Percentiles rank a stretch among this genome's conserved stretches.
phyloP scores from a whole-genome alignment of 257 asterid species.

The Mitragyna speciosa region DNA sequence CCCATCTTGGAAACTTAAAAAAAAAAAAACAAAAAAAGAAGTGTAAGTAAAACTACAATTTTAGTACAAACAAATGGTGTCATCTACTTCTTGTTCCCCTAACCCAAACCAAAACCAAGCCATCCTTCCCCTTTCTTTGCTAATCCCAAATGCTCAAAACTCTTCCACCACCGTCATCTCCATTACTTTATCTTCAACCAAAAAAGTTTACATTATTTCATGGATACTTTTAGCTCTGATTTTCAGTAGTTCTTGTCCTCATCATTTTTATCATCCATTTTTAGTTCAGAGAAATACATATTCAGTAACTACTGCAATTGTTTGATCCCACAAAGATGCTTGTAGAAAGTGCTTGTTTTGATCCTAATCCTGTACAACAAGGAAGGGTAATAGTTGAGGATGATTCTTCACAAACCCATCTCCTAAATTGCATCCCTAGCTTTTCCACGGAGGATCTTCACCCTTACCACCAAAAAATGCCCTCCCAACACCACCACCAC shows the following conservation, averaged over 20 bases:
- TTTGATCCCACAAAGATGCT: slow-evolving; percentile 42
- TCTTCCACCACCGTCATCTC: slow-evolving; percentile 5
- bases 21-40: neutral
- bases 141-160: slow-evolving; percentile 23
- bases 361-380: slow-evolving; percentile 40
- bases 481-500: slow-evolving; percentile 20
- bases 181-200: neutral
- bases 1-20: neutral
- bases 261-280: neutral
- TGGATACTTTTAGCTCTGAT: neutral
- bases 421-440: slow-evolving; percentile 30
- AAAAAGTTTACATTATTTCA: neutral
- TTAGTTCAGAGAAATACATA: neutral
- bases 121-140: slow-evolving; percentile 25
- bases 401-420: slow-evolving; percentile 45
- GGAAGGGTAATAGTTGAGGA: slow-evolving; percentile 46
- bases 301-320: slow-evolving; percentile 4
- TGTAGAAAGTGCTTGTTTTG: slow-evolving; percentile 51
- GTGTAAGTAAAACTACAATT: too few species aligned
- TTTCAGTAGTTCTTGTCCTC: neutral
- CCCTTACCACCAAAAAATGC: slow-evolving; percentile 28
- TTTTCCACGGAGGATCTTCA: slow-evolving; percentile 49
- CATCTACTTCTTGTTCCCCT: slow-evolving; percentile 32
- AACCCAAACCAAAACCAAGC: slow-evolving; percentile 64
- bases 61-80: neutral